Conservation (phyloP, 306 rosid species). For the Canavalia ensiformis region DNA sequence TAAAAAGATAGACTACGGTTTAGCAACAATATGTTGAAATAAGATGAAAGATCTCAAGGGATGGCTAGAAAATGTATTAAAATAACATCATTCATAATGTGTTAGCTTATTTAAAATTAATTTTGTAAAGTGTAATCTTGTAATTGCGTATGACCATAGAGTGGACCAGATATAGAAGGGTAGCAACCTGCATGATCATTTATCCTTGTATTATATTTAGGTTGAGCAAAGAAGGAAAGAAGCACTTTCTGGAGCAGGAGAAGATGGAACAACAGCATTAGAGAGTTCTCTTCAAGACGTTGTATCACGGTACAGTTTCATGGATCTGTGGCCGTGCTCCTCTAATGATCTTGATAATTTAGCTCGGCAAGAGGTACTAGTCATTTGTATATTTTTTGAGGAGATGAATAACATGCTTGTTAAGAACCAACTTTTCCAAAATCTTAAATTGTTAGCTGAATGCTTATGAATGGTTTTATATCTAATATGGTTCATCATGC, state of each 20-base stretch:
- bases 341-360: slow-evolving; percentile 86
- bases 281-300: slow-evolving; percentile 87
- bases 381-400: slow-evolving; percentile 9
- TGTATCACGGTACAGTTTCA: slow-evolving; percentile 89
- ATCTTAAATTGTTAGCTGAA: background rate
- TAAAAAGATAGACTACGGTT: background rate
- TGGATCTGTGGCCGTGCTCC: slow-evolving; percentile 97
- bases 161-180: background rate
- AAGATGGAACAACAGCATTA: slow-evolving; percentile 70
- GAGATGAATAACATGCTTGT: background rate
- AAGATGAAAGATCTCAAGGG: background rate
- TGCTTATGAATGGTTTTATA: background rate
- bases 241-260: slow-evolving; percentile 75
- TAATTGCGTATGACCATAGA: slow-evolving; percentile 26
- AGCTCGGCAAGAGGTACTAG: slow-evolving; percentile 80
- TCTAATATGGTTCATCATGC: background rate
- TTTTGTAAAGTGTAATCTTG: background rate
- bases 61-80: slow-evolving; percentile 35
- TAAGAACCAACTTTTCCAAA: background rate
- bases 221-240: slow-evolving; percentile 94
- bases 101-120: background rate
- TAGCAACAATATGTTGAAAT: slow-evolving; percentile 10
- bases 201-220: slow-evolving; percentile 53
- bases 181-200: slow-evolving; percentile 8
- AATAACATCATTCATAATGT: background rate